Base-by-base conservation (phyloP, 2,329 filamentous ascomycete genomes). In the Paecilomyces fulvus region DNA sequence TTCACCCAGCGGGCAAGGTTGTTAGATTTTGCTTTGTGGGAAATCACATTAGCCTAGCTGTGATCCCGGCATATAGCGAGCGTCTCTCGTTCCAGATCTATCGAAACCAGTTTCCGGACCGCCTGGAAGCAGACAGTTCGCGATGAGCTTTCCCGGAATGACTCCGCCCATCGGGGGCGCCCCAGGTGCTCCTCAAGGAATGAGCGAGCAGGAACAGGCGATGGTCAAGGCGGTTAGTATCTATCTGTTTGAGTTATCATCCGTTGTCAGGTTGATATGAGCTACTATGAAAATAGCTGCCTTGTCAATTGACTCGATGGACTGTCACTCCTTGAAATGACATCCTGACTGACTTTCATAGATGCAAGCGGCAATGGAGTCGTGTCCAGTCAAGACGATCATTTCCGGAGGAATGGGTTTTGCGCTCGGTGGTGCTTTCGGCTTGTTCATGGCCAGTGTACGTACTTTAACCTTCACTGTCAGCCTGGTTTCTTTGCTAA, bases 371-470 rank as follows among this genome's bases (percentile, higher is more conserved):
- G 84, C 85, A 49, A 96, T 96, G 90, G 92, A 97, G 74, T 95
- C 90, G 31, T 99, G 94, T 71, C 84, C 87, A 23, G 86, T 86
- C 57, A 99, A 99, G 75, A 89, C 90, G 17, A 86, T 84, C 64
- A 88, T 99, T 75, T 89, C 92, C 0, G 94, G 92, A 56, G 89
- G 88, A 23, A 95, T 95, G 84, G 94, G 94, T 14, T 96, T 96
- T 67, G 94, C 87, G 37, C 86, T 99, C 63, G 94, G 94, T 60
- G 94, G 91, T 67, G 79, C 95, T 49, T 99, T 99, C 65, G 94
- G 94, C 64, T 82, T 97, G 67, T 99, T 99, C 79, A 99, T 97
- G 92, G 90, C 92, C 58, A 94, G 89, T 68, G 90, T 95, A 85
- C 61, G 87, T 79, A 9, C 6, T n/a, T 43, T 17, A 17, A 43